phyloP scores from a whole-genome alignment of 1,284 basidiomycete genomes.

The Ustilago tritici region DNA sequence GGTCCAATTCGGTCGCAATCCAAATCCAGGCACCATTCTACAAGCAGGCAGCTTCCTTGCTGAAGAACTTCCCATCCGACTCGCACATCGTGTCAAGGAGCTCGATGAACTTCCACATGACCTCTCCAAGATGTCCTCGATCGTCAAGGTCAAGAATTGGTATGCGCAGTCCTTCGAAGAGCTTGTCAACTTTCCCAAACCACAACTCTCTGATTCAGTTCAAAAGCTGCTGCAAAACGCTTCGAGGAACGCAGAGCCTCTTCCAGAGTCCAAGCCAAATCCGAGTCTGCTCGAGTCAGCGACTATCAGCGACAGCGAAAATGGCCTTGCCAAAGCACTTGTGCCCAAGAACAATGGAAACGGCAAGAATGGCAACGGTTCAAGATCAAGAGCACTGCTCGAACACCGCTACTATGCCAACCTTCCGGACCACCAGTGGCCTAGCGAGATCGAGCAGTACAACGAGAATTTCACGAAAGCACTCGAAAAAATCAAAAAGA shows the following conservation, averaged over 20 bases:
- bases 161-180: constrained; percentile 95
- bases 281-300: constrained; percentile 60
- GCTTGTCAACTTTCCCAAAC: constrained; percentile 67
- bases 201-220: constrained; percentile 61
- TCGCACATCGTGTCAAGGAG: constrained; percentile 96
- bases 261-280: constrained; percentile 63
- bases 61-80: constrained; percentile 90
- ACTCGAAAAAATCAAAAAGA: constrained; percentile 88
- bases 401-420: constrained; percentile 80
- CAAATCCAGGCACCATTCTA: constrained; percentile 66
- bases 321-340: constrained; percentile 33
- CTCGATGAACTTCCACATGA: constrained; percentile 94
- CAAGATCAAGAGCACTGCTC: constrained; percentile 45
- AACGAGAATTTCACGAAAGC: constrained; percentile 90
- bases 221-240: constrained; percentile 57
- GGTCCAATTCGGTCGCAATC: constrained; percentile 68
- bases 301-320: constrained; percentile 47
- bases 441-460: constrained; percentile 92
- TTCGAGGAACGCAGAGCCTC: constrained; percentile 50
- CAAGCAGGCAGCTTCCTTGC: constrained; percentile 65
- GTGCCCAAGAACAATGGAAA: constrained; percentile 31
- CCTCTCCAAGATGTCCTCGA: constrained; percentile 89
- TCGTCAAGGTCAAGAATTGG: constrained; percentile 97
- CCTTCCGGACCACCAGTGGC: constrained; percentile 79
- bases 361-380: constrained; percentile 45